A percentile compares a stretch with the other conserved stretches of the same genome.
Evolutionary conservation across 306 rosid genomes (phyloP).

Genomic region (Quercus parvula): DNA sequence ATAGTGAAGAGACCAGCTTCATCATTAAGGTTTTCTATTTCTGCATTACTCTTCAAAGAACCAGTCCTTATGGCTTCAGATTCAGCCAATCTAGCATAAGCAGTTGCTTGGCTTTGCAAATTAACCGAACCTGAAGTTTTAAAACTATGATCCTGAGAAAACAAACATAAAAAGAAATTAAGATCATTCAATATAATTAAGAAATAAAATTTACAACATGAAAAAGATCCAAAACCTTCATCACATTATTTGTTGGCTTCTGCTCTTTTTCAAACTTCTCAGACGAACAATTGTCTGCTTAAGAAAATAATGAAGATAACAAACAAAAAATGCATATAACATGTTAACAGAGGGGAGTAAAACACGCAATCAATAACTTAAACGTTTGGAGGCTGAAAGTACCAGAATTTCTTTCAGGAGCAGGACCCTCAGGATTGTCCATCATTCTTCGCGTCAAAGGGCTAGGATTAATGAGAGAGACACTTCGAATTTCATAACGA

Average conservation of each 20-base stretch:
- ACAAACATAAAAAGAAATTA: background rate
- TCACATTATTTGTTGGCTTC: constrained; percentile 15
- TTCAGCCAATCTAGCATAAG: constrained; percentile 69
- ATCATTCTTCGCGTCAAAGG: constrained; percentile 60
- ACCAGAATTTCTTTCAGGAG: background rate
- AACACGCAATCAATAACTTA: background rate
- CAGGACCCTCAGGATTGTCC: constrained; percentile 39
- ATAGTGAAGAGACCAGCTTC: constrained; percentile 36
- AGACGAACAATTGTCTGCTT: constrained; percentile 1
- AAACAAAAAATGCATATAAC: background rate
- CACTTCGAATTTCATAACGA: constrained; percentile 71
- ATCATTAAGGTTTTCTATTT: constrained; percentile 27
- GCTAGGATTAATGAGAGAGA: constrained; percentile 62
- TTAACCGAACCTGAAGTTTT: constrained; percentile 32
- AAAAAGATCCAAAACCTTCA: constrained; percentile 28
- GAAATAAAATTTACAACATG: no score
- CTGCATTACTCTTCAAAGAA: constrained; percentile 27
- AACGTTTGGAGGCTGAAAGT: background rate
- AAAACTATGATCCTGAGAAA: constrained; percentile 39
- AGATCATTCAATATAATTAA: background rate
- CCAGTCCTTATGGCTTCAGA: constrained; percentile 44
- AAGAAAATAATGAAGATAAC: background rate
- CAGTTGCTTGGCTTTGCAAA: constrained; percentile 70
- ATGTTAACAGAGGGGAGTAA: background rate
- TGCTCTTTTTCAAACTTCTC: constrained; percentile 17